phyloP scores from a whole-genome alignment of 1,139 yeast species.

The Suhomyces atakaporum region DNA sequence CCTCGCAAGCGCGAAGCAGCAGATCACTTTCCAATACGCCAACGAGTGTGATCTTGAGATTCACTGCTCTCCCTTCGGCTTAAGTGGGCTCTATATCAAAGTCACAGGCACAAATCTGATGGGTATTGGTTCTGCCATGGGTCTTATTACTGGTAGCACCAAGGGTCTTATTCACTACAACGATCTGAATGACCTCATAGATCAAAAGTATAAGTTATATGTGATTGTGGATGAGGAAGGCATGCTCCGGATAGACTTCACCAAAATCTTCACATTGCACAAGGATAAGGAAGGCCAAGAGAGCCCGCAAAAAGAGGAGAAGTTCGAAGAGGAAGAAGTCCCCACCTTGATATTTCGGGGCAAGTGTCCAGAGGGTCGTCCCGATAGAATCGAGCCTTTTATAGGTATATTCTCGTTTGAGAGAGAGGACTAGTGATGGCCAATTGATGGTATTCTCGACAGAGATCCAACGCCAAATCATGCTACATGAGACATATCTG shows the following conservation, averaged over 20 bases:
- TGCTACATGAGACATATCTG: too few species aligned
- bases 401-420: slow-evolving; percentile 60
- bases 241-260: slow-evolving; percentile 53
- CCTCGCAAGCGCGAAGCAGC: slow-evolving; percentile 16
- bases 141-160: slow-evolving; percentile 55
- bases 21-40: slow-evolving; percentile 46
- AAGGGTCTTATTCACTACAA: slow-evolving; percentile 55
- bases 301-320: slow-evolving; percentile 11
- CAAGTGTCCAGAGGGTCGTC: slow-evolving; percentile 55
- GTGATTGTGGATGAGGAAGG: slow-evolving; percentile 55
- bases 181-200: slow-evolving; percentile 47
- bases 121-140: slow-evolving; percentile 63
- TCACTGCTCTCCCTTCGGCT: slow-evolving; percentile 62
- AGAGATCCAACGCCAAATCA: too few species aligned
- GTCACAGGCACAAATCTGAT: slow-evolving; percentile 53
- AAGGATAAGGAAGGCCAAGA: slow-evolving; percentile 14
- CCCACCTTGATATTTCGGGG: slow-evolving; percentile 56
- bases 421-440: slow-evolving; percentile 30
- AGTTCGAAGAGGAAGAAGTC: slow-evolving; percentile 33
- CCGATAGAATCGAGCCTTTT: slow-evolving; percentile 55
- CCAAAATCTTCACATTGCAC: slow-evolving; percentile 41
- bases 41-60: slow-evolving; percentile 57
- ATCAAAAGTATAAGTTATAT: slow-evolving; percentile 53
- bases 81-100: slow-evolving; percentile 54
- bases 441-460: too few species aligned